Percentiles rank a stretch among this genome's conserved stretches.
Conservation (phyloP, 257 asterid genomes). For the Ehretia macrophylla region DNA sequence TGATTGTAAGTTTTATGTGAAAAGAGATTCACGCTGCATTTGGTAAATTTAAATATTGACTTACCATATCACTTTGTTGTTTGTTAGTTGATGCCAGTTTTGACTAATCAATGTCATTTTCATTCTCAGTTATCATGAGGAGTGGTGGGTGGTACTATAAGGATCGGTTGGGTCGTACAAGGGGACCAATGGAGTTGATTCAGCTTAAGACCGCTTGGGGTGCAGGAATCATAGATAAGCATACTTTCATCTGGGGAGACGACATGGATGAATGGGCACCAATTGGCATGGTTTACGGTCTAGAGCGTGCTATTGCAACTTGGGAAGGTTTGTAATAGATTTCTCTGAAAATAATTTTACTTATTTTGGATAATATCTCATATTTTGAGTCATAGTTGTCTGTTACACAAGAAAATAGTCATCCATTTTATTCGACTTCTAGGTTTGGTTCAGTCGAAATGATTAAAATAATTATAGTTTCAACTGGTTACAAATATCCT, state of each 20-base stretch:
- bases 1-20: constrained; percentile 61
- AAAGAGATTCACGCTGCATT: background rate
- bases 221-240: constrained; percentile 84
- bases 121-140: constrained; percentile 67
- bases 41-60: background rate
- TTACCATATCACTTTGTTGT: background rate
- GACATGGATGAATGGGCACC: constrained; percentile 99
- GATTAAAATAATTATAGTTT: no score
- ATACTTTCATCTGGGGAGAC: constrained; percentile 91
- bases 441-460: no score
- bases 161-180: constrained; percentile 92
- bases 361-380: background rate
- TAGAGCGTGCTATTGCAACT: constrained; percentile 93
- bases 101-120: background rate
- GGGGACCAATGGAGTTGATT: constrained; percentile 94
- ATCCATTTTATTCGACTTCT: no score
- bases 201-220: constrained; percentile 99
- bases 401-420: no score
- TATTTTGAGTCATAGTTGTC: background rate
- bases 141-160: constrained; percentile 82
- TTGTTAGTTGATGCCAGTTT: background rate
- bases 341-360: background rate
- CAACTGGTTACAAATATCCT: no score
- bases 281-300: constrained; percentile 82
- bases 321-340: constrained; percentile 78